A percentile compares a stretch with the other conserved stretches of the same genome.
These are phyloP conservation scores for Trapa bicornis DNA, from an alignment of 345 rosid species.

Conservation along the genomic window DNA sequence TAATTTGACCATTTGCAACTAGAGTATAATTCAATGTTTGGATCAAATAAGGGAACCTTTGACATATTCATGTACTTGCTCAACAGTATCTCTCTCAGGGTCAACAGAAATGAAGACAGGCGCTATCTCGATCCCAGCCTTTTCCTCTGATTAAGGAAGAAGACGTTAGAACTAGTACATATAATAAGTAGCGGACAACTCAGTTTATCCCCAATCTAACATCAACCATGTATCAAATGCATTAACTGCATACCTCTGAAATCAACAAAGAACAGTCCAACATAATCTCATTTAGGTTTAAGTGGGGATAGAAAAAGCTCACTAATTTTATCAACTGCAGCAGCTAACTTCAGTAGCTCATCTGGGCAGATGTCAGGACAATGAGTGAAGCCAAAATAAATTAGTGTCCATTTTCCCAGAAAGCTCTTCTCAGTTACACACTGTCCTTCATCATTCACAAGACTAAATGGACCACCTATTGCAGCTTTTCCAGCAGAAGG, in stretches of 20 bases:
- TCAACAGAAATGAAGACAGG: slow-evolving; percentile 89
- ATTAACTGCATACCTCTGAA: neutral
- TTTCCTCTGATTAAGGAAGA: slow-evolving; percentile 40
- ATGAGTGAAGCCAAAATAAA: slow-evolving; percentile 96
- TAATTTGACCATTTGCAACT: neutral
- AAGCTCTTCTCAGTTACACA: slow-evolving; percentile 68
- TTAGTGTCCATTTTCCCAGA: slow-evolving; percentile 71
- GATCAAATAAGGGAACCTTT: slow-evolving; percentile 41
- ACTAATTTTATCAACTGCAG: slow-evolving; percentile 86
- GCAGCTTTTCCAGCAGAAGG: slow-evolving; percentile 93
- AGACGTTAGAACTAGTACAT: neutral
- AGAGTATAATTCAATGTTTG: neutral
- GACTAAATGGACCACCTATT: slow-evolving; percentile 88
- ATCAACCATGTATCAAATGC: neutral
- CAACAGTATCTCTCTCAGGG: slow-evolving; percentile 90
- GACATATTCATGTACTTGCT: slow-evolving; percentile 86
- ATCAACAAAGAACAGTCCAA: neutral
- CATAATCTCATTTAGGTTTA: neutral
- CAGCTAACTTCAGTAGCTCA: slow-evolving; percentile 73
- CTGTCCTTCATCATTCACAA: slow-evolving; percentile 75
- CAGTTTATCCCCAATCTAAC: neutral
- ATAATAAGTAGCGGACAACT: neutral
- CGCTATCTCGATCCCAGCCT: slow-evolving; percentile 53
- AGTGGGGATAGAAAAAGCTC: slow-evolving; percentile 19
- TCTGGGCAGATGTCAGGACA: slow-evolving; percentile 99